A percentile compares a stretch with the other conserved stretches of the same genome.
Conservation (phyloP, 441 rosid species). For the Pelargonium cotyledonis region DNA sequence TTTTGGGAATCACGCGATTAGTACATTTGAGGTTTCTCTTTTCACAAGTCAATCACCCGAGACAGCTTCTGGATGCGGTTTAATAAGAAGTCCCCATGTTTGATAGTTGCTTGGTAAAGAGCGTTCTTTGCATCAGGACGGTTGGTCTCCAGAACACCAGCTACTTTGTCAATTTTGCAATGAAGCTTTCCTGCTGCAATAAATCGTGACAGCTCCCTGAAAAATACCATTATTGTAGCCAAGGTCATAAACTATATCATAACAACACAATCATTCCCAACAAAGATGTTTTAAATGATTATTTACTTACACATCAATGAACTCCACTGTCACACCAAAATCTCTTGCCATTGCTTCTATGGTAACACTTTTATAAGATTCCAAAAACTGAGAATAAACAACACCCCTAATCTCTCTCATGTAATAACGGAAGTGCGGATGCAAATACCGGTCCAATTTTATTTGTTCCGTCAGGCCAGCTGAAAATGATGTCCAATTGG, state of each 20-base stretch:
- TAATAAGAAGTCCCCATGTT: conserved; percentile 91
- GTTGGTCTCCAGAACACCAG: conserved; percentile 96
- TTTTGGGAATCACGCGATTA: no score
- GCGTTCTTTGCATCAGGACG: conserved; percentile 98
- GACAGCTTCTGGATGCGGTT: conserved; percentile 97
- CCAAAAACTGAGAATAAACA: conserved; percentile 89
- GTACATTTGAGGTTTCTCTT: not conserved
- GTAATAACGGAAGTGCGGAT: conserved; percentile 94
- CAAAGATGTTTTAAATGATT: not conserved
- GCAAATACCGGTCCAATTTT: conserved; percentile 83
- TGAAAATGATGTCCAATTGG: conserved; percentile 25
- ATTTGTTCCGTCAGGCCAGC: conserved; percentile 88
- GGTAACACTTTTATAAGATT: conserved; percentile 92
- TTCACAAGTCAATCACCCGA: conserved; percentile 87
- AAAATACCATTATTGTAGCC: not conserved
- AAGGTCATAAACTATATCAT: no score
- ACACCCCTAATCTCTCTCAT: conserved; percentile 97
- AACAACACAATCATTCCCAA: not conserved
- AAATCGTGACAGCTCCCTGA: conserved; percentile 87
- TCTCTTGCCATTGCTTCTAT: conserved; percentile 98
- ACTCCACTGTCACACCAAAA: conserved; percentile 86
- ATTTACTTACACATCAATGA: conserved; percentile 79
- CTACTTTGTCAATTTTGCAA: conserved; percentile 98
- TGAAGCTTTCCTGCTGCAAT: conserved; percentile 97
- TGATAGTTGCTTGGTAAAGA: conserved; percentile 90